A percentile compares a stretch with the other conserved stretches of the same genome.
Conservation (phyloP, 148 eudicot genomes). For the Fagopyrum homotropicum region DNA sequence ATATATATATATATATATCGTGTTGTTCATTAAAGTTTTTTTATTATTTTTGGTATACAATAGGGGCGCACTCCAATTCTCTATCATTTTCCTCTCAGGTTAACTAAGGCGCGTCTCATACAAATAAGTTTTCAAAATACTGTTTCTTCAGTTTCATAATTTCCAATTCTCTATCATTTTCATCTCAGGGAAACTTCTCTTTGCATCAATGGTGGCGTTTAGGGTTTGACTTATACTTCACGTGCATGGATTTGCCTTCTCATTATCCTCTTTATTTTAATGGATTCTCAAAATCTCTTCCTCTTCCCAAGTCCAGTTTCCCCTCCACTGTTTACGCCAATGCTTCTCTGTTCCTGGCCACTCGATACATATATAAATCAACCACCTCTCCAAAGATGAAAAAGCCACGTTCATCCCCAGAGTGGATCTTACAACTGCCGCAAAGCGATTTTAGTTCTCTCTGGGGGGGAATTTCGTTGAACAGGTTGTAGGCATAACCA, state of each 20-base stretch:
- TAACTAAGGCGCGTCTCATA: too few relatives aligned
- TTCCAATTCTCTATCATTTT: background rate
- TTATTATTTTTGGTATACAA: too few relatives aligned
- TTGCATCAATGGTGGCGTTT: background rate
- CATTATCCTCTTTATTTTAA: background rate
- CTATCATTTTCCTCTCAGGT: too few relatives aligned
- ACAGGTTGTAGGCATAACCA: background rate
- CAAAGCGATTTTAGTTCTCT: background rate
- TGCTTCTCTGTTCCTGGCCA: background rate
- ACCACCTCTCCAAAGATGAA: background rate
- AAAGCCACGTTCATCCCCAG: background rate
- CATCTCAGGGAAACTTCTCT: background rate
- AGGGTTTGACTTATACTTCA: slow-evolving; percentile 3
- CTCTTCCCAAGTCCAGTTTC: background rate
- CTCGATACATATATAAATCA: background rate
- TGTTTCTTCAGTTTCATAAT: background rate
- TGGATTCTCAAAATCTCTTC: background rate
- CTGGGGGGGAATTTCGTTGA: background rate
- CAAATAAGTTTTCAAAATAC: background rate
- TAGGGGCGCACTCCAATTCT: too few relatives aligned
- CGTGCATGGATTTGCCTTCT: slow-evolving; percentile 5
- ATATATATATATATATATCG: too few relatives aligned
- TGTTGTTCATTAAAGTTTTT: too few relatives aligned
- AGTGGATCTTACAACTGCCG: background rate
- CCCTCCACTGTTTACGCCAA: slow-evolving; percentile 4